These are phyloP conservation scores for Leccinum truebloodii DNA, from an alignment of 768 basidiomycete genomes.

Conservation along the genomic window DNA sequence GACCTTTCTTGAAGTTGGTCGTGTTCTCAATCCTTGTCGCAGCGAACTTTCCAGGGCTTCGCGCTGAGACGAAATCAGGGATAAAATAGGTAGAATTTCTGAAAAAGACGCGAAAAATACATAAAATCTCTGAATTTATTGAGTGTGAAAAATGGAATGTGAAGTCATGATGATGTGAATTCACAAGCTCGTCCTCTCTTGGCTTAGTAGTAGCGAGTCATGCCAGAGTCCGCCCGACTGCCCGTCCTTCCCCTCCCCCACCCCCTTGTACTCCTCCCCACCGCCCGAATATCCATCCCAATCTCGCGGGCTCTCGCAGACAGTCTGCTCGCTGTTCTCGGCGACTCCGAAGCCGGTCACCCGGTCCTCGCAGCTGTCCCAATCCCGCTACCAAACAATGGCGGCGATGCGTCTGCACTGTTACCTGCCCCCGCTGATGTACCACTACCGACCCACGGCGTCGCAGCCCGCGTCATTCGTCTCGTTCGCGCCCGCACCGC, in stretches of 20 bases:
- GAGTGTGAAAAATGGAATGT: slow-evolving; percentile 5
- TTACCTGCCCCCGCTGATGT: slow-evolving; percentile 5
- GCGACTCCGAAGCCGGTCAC: slow-evolving; percentile 62
- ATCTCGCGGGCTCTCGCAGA: slow-evolving; percentile 63
- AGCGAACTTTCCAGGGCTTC: slow-evolving; percentile 48
- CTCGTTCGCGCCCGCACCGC: slow-evolving; percentile 61
- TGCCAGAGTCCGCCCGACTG: slow-evolving; percentile 44
- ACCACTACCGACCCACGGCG: slow-evolving; percentile 56
- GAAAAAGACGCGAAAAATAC: slow-evolving; percentile 61
- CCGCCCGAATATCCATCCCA: slow-evolving; percentile 66
- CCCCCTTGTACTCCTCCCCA: slow-evolving; percentile 76
- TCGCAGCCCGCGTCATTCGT: slow-evolving; percentile 69
- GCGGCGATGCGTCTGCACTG: slow-evolving; percentile 7
- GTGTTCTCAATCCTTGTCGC: slow-evolving; percentile 2
- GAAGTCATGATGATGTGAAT: slow-evolving; percentile 1
- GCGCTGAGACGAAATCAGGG: slow-evolving; percentile 18
- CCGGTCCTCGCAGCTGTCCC: slow-evolving; percentile 73
- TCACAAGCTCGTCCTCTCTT: background rate
- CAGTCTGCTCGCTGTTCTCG: slow-evolving; percentile 63
- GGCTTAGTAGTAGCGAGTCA: slow-evolving; percentile 8
- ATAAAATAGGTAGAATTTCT: slow-evolving; percentile 67
- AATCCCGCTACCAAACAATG: slow-evolving; percentile 33
- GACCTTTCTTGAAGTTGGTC: background rate
- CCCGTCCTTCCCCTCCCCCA: slow-evolving; percentile 69
- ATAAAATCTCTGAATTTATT: slow-evolving; percentile 32